Evolutionary conservation across 2,329 filamentous ascomycete genomes (phyloP).

Genomic region (Aspergillus texensis): DNA sequence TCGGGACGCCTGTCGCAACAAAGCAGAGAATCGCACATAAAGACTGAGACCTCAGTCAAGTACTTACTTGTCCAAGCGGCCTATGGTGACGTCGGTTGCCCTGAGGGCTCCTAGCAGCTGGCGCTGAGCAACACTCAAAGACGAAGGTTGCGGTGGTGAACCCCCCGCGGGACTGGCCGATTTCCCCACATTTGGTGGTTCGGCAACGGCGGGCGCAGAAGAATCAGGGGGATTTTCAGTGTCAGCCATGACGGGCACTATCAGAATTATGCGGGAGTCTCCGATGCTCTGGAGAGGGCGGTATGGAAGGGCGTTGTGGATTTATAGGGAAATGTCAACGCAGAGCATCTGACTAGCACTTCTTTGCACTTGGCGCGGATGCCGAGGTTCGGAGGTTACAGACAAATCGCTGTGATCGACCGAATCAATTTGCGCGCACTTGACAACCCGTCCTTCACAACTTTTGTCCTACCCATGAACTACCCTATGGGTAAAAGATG

Average conservation of each 20-base stretch:
- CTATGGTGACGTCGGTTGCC: slow-evolving; percentile 32
- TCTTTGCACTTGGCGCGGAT: slow-evolving; percentile 11
- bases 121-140: slow-evolving; percentile 18
- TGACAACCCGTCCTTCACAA: neutral
- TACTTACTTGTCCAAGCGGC: slow-evolving; percentile 34
- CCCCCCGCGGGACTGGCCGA: slow-evolving; percentile 18
- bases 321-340: slow-evolving; percentile 8
- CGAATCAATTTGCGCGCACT: neutral
- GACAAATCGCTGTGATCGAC: neutral
- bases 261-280: neutral
- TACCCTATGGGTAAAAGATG: neutral
- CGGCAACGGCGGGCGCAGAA: slow-evolving; percentile 14
- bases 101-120: slow-evolving; percentile 30
- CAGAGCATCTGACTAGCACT: slow-evolving; percentile 16
- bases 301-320: neutral
- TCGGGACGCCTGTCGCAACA: too few relatives aligned
- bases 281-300: neutral
- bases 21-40: neutral
- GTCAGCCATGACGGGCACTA: slow-evolving; percentile 25
- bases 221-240: slow-evolving; percentile 17
- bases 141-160: slow-evolving; percentile 12
- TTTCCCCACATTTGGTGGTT: slow-evolving; percentile 29
- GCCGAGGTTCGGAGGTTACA: slow-evolving; percentile 19
- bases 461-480: neutral
- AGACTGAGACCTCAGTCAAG: neutral